Evolutionary conservation across 225 moss, liverwort and hornwort species (phyloP), one percentile per base, ranked within the genome.

Genomic region (Marchantia paleacea): DNA sequence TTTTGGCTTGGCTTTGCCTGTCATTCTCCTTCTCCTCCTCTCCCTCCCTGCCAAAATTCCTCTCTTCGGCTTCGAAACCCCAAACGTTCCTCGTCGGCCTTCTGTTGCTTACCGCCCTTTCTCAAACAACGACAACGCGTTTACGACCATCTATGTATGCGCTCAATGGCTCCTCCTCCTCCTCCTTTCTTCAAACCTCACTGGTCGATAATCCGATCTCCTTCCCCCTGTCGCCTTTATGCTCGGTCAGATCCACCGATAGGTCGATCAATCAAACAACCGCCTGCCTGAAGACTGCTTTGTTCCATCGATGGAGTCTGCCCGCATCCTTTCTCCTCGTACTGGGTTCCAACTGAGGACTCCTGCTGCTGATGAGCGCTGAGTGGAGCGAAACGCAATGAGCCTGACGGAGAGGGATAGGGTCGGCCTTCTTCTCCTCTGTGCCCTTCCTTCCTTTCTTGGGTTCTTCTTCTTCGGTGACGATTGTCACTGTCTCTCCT

Each of bases 1-100:
- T 89, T 97, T 97, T 63, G 97, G 97, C 87, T 97, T 97, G 81
- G 97, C 97, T 76, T 97, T 97, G 75, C 97, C 97, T 1, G 97
- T 97, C 97, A 97, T 97, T 39, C 15, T 92, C 61, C 64, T 71
- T 20, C 61, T 68, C n/a, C 65, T 53, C n/a, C 65, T 61, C 52
- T 55, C 57, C 72, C 78, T 58, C 13, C 12, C 11, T 0, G 70
- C 47, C 28, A 14, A 69, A 30, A 13, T 11, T 62, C 52, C 73
- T n/a, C 51, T 3, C 26, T 9, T 63, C 58, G 53, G 30, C 60
- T 15, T 47, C 58, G 57, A 60, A n/a, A n/a, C n/a, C n/a, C 75
- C 20, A 55, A 53, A 26, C 29, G 55, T 29, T 6, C n/a, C 19
- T 49, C 16, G 25, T 29, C 50, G 25, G 29, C 31, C 19, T 29